Percentiles rank a stretch among this genome's conserved stretches.
Conservation (phyloP, 192 early-diverging fungal genomes). For the Linnemannia zychae region DNA sequence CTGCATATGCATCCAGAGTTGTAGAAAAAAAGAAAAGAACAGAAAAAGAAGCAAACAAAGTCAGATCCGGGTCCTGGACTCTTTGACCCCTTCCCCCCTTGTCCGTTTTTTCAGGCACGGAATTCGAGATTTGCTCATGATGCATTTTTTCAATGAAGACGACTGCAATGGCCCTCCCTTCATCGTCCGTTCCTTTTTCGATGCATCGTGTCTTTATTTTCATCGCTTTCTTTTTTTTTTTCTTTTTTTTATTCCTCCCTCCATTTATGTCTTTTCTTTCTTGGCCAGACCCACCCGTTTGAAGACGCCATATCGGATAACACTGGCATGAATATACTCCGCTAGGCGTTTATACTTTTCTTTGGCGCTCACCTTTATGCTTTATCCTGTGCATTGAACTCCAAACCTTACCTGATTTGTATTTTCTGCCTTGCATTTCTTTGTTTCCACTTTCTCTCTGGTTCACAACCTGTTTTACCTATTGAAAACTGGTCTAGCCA, state of each 20-base stretch:
- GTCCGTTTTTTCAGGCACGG: background rate
- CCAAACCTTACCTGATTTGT: background rate
- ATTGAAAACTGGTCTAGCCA: too few species aligned
- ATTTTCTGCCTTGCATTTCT: background rate
- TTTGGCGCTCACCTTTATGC: background rate
- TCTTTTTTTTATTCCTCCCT: too few species aligned
- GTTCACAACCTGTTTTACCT: background rate
- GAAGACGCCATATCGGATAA: background rate
- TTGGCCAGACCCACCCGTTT: too few species aligned
- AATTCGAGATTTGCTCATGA: background rate
- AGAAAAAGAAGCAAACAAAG: background rate
- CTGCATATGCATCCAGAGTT: background rate
- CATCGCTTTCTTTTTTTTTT: too few species aligned
- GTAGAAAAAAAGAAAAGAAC: background rate
- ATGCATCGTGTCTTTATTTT: too few species aligned
- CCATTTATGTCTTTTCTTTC: too few species aligned
- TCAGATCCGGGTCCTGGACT: background rate
- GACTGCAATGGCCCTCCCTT: background rate
- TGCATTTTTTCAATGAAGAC: background rate
- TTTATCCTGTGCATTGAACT: background rate
- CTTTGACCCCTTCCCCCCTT: background rate
- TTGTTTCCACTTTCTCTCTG: background rate
- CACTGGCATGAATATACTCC: background rate
- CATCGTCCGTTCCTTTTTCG: too few species aligned
- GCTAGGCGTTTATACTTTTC: background rate